Evolutionary conservation across 2,329 filamentous ascomycete species (phyloP), one percentile per base, ranked within the genome.

Genomic region (Fusarium circinatum): DNA sequence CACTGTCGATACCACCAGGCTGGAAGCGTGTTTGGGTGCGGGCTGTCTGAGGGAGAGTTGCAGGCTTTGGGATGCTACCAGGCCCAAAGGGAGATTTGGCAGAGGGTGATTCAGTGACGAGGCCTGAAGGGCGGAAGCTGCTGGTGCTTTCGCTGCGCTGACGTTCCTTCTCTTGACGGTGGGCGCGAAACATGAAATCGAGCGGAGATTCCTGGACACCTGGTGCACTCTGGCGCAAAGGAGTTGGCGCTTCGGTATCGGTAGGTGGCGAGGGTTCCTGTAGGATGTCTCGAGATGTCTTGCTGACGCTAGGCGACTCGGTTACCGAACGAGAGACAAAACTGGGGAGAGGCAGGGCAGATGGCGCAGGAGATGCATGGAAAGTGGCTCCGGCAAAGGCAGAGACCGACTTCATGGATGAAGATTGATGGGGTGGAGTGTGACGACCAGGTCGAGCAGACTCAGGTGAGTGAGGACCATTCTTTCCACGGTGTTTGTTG

Each of bases 341-440:
- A 79, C 93, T 97, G 17, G 96, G 96, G 66, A 98, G 93, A 1
- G 96, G 96, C 38, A 99, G 86, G 30, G 94, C 91, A 14, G 95
- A 97, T 1, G 96, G 93, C 4, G 95, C 96, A 26, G 96, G 96
- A 14, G 96, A 98, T 45, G 95, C 94, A 82, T 98, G 95, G 82
- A 98, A 99, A 10, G 95, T 97, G 39, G 96, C 93, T 20, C 96
- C 96, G 44, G 96, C 96, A 83, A 98, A 99, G 51, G 92, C 91
- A 68, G 90, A 83, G 36, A 82, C 82, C 51, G 87, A 82, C 78
- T 86, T 87, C 73, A 85, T 80, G 36, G 83, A 80, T 14, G 80
- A 79, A 22, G 83, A 84, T 57, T 86, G 84, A 17, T 80, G 78
- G 24, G 82, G 82, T 28, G 78, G 83, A 24, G 87, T 89, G 54